Evolutionary conservation across 768 basidiomycete genomes (phyloP).

Genomic region (Agaricus bisporus): DNA sequence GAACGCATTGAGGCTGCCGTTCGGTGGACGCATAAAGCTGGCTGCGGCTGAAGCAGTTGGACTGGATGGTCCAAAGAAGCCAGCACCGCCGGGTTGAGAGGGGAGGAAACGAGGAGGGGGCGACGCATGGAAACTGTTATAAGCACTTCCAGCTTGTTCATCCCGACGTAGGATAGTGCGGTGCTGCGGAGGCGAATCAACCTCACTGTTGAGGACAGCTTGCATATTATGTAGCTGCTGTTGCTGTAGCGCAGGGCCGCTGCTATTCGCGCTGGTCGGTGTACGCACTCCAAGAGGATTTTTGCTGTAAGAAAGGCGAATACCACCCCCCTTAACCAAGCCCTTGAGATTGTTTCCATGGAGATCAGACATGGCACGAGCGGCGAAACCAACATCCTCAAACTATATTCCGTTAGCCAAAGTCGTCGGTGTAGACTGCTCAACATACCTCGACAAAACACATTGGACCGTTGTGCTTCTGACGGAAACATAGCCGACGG

Average conservation of each 20-base stretch:
- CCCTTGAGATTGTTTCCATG: conserved; percentile 91
- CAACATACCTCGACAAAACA: conserved; percentile 90
- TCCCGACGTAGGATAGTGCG: conserved; percentile 15
- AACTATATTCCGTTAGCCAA: conserved; percentile 52
- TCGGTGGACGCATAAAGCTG: conserved; percentile 30
- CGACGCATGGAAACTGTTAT: conserved; percentile 32
- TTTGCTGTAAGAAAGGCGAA: conserved; percentile 95
- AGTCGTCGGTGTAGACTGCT: conserved; percentile 43
- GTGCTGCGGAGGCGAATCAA: conserved; percentile 14
- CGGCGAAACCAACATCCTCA: conserved; percentile 81
- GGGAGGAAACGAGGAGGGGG: conserved; percentile 41
- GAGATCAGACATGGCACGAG: conserved; percentile 81
- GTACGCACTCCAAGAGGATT: conserved; percentile 93
- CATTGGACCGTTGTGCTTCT: conserved; percentile 98
- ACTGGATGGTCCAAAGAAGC: conserved; percentile 17
- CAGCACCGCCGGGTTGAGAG: conserved; percentile 13
- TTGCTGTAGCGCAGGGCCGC: conserved; percentile 31
- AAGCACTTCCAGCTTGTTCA: conserved; percentile 12
- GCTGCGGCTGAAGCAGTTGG: conserved; percentile 18
- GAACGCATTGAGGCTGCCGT: conserved; percentile 19
- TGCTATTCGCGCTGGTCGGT: conserved; percentile 51
- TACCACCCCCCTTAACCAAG: conserved; percentile 91
- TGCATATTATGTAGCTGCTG: conserved; percentile 31
- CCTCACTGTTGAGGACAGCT: conserved; percentile 7
- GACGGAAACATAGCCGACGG: conserved; percentile 88